Conservation (phyloP, 2,329 filamentous ascomycete species). For the Lachnellula occidentalis region DNA sequence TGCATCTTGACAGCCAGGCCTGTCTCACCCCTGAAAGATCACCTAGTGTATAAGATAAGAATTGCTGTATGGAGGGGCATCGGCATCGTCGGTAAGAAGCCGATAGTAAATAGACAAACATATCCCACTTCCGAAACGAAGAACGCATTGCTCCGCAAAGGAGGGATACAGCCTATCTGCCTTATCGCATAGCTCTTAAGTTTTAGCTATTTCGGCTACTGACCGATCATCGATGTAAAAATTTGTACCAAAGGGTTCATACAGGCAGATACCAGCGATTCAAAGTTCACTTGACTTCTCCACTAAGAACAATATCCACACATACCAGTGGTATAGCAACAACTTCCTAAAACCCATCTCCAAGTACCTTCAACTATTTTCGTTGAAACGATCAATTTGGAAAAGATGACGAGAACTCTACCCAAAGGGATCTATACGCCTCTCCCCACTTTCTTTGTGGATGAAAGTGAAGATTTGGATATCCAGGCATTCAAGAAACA, state of each 20-base stretch:
- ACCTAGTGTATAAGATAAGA: background rate
- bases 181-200: background rate
- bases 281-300: background rate
- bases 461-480: conserved; percentile 10
- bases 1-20: no score
- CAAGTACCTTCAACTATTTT: no score
- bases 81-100: background rate
- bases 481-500: conserved; percentile 7
- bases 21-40: no score
- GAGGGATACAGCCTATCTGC: background rate
- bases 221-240: background rate
- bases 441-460: conserved; percentile 11
- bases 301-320: background rate
- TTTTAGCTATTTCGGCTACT: background rate
- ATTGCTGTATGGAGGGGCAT: background rate
- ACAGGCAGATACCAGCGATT: background rate
- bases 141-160: background rate
- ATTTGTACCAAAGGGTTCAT: background rate
- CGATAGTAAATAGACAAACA: background rate
- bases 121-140: background rate
- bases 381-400: background rate
- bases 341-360: no score
- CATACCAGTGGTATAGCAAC: background rate
- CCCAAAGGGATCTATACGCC: conserved; percentile 11
- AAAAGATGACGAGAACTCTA: background rate